Evolutionary conservation across 192 early-diverging fungal species (phyloP).

Genomic region (Allomyces arbusculus): DNA sequence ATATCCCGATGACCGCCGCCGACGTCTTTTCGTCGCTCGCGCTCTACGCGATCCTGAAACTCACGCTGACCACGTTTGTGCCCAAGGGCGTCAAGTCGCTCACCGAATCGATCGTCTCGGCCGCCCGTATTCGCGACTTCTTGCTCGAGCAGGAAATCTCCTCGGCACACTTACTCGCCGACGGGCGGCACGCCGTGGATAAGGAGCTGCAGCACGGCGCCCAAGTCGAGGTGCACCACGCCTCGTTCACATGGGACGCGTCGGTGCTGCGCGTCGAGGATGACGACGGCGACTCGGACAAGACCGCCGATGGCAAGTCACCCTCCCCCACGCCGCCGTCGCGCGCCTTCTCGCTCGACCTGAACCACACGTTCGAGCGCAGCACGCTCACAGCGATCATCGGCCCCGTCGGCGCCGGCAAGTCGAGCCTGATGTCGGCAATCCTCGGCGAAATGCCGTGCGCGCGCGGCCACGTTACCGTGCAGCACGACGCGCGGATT

Average conservation of each 20-base stretch:
- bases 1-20: neutral
- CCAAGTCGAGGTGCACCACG: neutral
- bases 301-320: neutral
- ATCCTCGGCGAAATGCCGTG: neutral
- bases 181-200: neutral
- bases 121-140: neutral
- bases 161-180: neutral
- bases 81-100: neutral
- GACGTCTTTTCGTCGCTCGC: neutral
- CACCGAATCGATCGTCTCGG: neutral
- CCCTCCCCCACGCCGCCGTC: too few relatives aligned
- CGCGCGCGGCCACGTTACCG: neutral
- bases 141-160: neutral
- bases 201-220: neutral
- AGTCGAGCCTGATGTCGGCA: neutral
- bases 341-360: too few relatives aligned
- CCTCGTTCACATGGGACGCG: neutral
- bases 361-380: too few relatives aligned
- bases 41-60: neutral
- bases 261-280: too few relatives aligned
- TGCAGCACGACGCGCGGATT: constrained; percentile 16
- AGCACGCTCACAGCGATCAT: neutral
- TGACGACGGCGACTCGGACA: neutral
- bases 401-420: neutral
- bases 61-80: neutral